phyloP scores from a whole-genome alignment of 2,329 filamentous ascomycete genomes.

The Fusarium sp. region DNA sequence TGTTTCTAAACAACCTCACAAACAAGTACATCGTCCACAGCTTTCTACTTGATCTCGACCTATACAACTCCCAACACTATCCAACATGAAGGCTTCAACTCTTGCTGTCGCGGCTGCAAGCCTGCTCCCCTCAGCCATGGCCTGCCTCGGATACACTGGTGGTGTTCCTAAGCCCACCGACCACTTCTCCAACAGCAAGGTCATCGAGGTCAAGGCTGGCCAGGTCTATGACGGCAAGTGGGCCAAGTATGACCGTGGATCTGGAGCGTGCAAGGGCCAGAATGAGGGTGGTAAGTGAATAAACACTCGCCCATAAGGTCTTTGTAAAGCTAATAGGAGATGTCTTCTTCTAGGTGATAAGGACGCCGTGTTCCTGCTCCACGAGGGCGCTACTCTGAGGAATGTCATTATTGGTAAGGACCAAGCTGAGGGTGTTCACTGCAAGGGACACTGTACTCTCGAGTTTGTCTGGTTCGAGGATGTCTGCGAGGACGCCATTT shows the following conservation, averaged over 20 bases:
- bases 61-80: neutral
- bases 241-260: slow-evolving; percentile 53
- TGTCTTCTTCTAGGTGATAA: slow-evolving; percentile 41
- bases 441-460: slow-evolving; percentile 57
- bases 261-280: slow-evolving; percentile 45
- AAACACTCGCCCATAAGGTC: neutral
- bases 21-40: neutral
- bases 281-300: slow-evolving; percentile 41
- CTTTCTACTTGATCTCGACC: neutral
- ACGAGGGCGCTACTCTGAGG: slow-evolving; percentile 61
- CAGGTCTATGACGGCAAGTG: slow-evolving; percentile 49
- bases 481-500: slow-evolving; percentile 53
- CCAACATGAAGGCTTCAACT: slow-evolving; percentile 21
- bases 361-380: slow-evolving; percentile 63
- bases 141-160: slow-evolving; percentile 45
- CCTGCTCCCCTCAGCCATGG: slow-evolving; percentile 37
- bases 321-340: neutral
- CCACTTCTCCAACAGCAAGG: slow-evolving; percentile 45
- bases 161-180: slow-evolving; percentile 46
- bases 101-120: slow-evolving; percentile 3
- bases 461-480: slow-evolving; percentile 55
- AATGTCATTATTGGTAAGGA: slow-evolving; percentile 66
- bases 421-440: slow-evolving; percentile 64
- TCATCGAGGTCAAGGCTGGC: slow-evolving; percentile 50
- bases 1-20: neutral